Base-by-base conservation (phyloP, 768 basidiomycete genomes). In the Neoboletus subvelutipes region DNA sequence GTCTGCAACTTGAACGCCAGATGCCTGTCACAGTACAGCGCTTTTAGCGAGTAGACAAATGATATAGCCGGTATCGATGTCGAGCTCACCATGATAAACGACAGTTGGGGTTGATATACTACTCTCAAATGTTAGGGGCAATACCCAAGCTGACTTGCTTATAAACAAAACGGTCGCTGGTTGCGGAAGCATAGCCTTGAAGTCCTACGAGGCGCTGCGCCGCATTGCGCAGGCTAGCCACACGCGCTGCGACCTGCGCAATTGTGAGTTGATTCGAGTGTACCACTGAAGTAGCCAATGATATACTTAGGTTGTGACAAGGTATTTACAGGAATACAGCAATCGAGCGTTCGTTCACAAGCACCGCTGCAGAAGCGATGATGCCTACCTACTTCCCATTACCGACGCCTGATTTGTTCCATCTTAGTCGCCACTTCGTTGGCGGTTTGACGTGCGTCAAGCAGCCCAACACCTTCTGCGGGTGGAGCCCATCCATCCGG, bases 401-500 rank as follows among this genome's bases (percentile, higher is more conserved):
- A 57, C 26, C 33, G 55, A 18, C 57, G 26, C 52, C 63, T 67
- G 24, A 69, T 63, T 26, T 59, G 39, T 45, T 59, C 55, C 70
- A 71, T 71, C 39, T 70, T 65, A 5, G 26, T 52, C 40, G 70
- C 67, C 49, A 58, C 24, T 72, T 77, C 55, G 65, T 64, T 33
- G 56, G 71, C 48, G 64, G 69, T 59, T 55, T 70, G 46, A 43
- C 64, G 64, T 5, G 74, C 67, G 13, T 64, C 50, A 7, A 70
- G 49, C 18, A 75, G 28, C 39, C 75, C 73, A 18, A 73, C 57
- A 4, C 62, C 60, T 22, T 52, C 22, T 10, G 24, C 22, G 20
- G 73, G 75, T 20, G 71, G 64, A 61, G 66, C 73, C 86, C 86
- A 87, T 11, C 78, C 79, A 18, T 79, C 77, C 0, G 86, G 86